phyloP scores from a whole-genome alignment of 257 asterid genomes.

The Thymus quinquecostatus region DNA sequence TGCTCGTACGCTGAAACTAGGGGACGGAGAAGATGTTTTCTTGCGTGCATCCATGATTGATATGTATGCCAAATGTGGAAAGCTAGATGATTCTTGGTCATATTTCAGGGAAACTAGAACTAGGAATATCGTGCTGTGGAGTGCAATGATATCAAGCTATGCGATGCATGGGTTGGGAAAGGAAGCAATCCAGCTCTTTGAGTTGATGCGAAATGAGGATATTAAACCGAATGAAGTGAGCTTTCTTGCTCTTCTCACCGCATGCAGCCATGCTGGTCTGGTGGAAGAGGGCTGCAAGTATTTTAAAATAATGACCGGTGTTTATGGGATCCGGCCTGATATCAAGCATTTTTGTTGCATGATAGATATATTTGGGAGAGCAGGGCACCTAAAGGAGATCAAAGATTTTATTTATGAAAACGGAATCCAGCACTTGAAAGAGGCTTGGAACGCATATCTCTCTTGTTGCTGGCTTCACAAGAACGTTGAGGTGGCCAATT shows the following conservation, averaged over 20 bases:
- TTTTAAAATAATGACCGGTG: slow-evolving; percentile 65
- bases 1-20: slow-evolving; percentile 53
- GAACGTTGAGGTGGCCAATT: slow-evolving; percentile 60
- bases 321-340: slow-evolving; percentile 47
- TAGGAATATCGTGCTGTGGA: slow-evolving; percentile 65
- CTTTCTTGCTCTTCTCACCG: slow-evolving; percentile 64
- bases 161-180: slow-evolving; percentile 64
- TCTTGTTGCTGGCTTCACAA: slow-evolving; percentile 70
- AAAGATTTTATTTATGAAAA: slow-evolving; percentile 54
- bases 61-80: slow-evolving; percentile 88
- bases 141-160: slow-evolving; percentile 66
- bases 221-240: slow-evolving; percentile 64
- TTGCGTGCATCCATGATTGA: slow-evolving; percentile 62
- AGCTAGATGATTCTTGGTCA: slow-evolving; percentile 51
- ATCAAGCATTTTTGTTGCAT: slow-evolving; percentile 67
- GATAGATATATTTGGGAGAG: slow-evolving; percentile 76
- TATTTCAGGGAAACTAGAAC: slow-evolving; percentile 47
- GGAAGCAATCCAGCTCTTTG: slow-evolving; percentile 62
- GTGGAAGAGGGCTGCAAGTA: slow-evolving; percentile 67
- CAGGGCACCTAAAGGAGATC: slow-evolving; percentile 63
- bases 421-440: slow-evolving; percentile 42
- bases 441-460: slow-evolving; percentile 67
- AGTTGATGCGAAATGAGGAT: slow-evolving; percentile 55
- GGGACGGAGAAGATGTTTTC: slow-evolving; percentile 52
- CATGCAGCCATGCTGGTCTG: slow-evolving; percentile 82